Evolutionary conservation across 2,329 filamentous ascomycete species (phyloP).

Genomic region (Monilinia aucupariae): DNA sequence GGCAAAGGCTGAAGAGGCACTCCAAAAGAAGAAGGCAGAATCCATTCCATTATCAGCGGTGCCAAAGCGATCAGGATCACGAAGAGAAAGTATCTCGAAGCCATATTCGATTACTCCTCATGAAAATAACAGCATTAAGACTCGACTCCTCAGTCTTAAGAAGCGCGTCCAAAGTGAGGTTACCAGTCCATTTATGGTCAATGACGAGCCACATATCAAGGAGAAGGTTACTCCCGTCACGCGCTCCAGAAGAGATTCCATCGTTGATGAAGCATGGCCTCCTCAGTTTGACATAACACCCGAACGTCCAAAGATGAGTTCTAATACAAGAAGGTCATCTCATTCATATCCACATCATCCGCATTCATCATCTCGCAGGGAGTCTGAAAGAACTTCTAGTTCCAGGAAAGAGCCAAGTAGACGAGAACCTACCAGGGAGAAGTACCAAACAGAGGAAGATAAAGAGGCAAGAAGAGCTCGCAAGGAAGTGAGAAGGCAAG

Average conservation of each 20-base stretch:
- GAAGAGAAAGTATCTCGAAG: slow-evolving; percentile 9
- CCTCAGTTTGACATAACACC: slow-evolving; percentile 11
- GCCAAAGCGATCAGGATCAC: slow-evolving; percentile 11
- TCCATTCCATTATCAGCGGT: not conserved
- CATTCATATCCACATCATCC: slow-evolving; percentile 14
- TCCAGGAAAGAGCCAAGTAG: slow-evolving; percentile 17
- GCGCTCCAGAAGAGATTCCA: slow-evolving; percentile 1
- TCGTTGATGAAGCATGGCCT: not conserved
- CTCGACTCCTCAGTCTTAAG: slow-evolving; percentile 8
- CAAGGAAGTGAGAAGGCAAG: slow-evolving; percentile 26
- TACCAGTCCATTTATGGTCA: slow-evolving; percentile 27
- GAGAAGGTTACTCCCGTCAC: slow-evolving; percentile 17
- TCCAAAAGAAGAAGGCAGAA: not conserved
- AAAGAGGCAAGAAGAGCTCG: slow-evolving; percentile 25
- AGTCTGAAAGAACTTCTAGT: not conserved
- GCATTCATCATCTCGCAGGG: slow-evolving; percentile 11
- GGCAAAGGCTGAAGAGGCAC: not conserved
- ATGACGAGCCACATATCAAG: slow-evolving; percentile 26
- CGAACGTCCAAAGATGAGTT: slow-evolving; percentile 7
- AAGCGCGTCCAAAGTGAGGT: slow-evolving; percentile 25
- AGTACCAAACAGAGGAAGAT: slow-evolving; percentile 26
- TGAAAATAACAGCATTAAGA: slow-evolving; percentile 3
- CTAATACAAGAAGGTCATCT: slow-evolving; percentile 8
- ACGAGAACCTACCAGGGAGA: slow-evolving; percentile 19
- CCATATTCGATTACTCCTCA: not conserved